Base-by-base conservation (phyloP, 306 rosid species). In the Vigna angularis region DNA sequence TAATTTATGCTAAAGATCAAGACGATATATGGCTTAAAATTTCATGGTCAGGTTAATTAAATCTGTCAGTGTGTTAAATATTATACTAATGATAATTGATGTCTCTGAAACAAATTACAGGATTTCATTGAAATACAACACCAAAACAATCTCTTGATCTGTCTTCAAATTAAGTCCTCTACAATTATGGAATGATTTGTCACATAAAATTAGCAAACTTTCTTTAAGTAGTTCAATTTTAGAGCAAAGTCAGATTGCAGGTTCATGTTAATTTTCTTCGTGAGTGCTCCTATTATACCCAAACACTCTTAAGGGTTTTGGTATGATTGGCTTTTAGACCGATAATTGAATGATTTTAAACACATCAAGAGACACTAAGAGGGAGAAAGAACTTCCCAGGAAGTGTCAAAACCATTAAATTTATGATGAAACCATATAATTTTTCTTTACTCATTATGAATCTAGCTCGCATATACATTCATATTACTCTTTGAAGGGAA, bases 401-500 rank as follows among this genome's bases (percentile, higher is more conserved):
- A 17, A 52, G 17, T 8, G 20, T 20, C 12, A 53, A 53, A 53
- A 18, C 22, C 59, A 4, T 17, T 53, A 17, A 7, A 17, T 53
- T 18, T n/a, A 8, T 0, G 0, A 53, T 10, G 59, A 17, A n/a
- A 17, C 58, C 58, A 17, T 2, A 52, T 1, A 52, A 52, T 55
- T 55, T 55, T 14, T 18, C 30, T 18, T 40, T 16, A 6, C 32
- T 13, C 1, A 16, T 13, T 30, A 47, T 32, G 80, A 16, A 45
- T 36, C 30, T 58, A 36, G 17, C 48, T 3, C 47, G 9, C 0
- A 9, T 10, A 22, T 13, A 81, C 75, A 38, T 7, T 65, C 12
- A 16, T 26, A 67, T 59, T 47, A 22, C 44, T 75, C 13, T 81
- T 68, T 81, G 20, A 81, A 81, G 58, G 50, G 66, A 65, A 61